Evolutionary conservation across 345 rosid species (phyloP).

Genomic region (Eucalyptus marginata): DNA sequence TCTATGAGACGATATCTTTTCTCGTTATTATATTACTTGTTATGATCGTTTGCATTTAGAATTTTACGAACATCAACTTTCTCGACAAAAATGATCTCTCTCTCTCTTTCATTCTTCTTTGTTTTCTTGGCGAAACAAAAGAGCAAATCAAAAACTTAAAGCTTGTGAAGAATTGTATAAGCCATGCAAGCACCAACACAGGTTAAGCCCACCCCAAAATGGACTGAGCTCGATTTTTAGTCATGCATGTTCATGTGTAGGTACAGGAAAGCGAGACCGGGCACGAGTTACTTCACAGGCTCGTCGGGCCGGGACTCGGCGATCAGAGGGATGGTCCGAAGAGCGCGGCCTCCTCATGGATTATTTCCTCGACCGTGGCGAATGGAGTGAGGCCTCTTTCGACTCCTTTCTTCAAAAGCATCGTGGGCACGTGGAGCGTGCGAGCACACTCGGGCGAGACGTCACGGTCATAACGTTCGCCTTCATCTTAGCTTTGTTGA

Average conservation of each 20-base stretch:
- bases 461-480: conserved; percentile 35
- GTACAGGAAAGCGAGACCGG: not conserved
- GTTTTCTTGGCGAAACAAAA: not conserved
- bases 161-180: not conserved
- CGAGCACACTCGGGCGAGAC: conserved; percentile 45
- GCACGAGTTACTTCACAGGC: not conserved
- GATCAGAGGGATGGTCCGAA: not conserved
- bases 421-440: conserved; percentile 52
- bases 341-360: not conserved
- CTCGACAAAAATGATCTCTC: not conserved
- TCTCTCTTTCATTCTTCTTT: not conserved
- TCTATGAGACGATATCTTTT: accelerated
- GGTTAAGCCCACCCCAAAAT: not conserved
- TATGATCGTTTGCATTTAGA: too few species aligned
- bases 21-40: too few species aligned
- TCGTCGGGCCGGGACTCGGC: not conserved
- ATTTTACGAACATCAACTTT: too few species aligned
- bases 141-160: not conserved
- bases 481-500: not conserved
- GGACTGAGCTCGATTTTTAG: not conserved
- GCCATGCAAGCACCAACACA: not conserved
- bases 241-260: not conserved
- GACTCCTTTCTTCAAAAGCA: conserved; percentile 76
- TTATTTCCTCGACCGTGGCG: conserved; percentile 57
- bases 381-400: conserved; percentile 60